Conservation (phyloP, 441 rosid species). For the Syzygium syzygioides region DNA sequence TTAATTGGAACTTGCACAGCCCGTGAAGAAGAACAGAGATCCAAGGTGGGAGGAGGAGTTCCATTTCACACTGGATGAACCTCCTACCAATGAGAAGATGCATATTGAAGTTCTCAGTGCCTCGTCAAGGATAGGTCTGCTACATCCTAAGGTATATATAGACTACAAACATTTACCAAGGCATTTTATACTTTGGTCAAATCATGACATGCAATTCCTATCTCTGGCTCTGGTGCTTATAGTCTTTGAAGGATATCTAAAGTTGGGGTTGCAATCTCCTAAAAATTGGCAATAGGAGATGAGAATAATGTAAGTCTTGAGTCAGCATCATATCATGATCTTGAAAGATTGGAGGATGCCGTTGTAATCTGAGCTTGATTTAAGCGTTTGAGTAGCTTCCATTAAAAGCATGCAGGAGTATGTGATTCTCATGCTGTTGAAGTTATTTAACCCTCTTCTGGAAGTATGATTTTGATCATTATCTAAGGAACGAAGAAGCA, state of each 20-base stretch:
- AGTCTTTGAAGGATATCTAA: not conserved
- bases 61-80: conserved; percentile 65
- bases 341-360: not conserved
- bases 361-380: not conserved
- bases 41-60: conserved; percentile 97
- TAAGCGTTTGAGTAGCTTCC: not conserved
- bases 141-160: conserved; percentile 75
- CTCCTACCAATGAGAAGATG: conserved; percentile 64
- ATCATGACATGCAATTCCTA: not conserved
- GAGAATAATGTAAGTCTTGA: not conserved
- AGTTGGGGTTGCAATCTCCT: not conserved
- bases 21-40: conserved; percentile 82
- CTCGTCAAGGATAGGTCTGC: conserved; percentile 73
- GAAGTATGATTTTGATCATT: not conserved
- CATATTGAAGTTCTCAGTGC: conserved; percentile 82
- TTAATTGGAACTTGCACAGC: conserved; percentile 27
- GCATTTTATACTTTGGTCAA: not conserved
- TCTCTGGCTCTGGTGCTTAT: not conserved
- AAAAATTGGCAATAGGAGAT: not conserved
- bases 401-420: not conserved
- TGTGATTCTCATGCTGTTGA: not conserved
- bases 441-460: not conserved
- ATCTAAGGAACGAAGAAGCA: not conserved
- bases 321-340: not conserved
- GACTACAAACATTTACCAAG: not conserved